Evolutionary conservation across 1,139 yeast genomes (phyloP), one percentile per base, ranked within the genome.

Genomic region (Kodamaea derodonti): DNA sequence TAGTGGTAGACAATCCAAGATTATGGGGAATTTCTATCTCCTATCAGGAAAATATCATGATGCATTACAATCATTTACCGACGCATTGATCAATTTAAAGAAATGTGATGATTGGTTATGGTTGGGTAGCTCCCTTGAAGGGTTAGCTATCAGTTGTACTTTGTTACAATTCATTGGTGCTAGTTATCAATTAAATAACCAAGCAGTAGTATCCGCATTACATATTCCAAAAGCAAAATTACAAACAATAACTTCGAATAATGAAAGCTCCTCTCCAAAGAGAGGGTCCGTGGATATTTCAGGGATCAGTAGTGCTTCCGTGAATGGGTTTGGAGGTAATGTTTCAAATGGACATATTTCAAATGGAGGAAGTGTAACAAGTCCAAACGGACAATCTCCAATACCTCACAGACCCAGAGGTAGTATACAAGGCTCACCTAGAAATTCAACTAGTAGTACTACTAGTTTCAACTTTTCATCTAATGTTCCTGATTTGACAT

Each of bases 71-170:
- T 76, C 79, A 39, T 84, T 88, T 45, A 72, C 80, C 10, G 96
- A 88, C 27, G 80, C 97, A 0, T 71, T 84, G 2, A 51, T 66
- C 2, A 63, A 72, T 24, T 60, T 88, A 36, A 77, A 77, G 40
- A 69, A 76, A 23, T 68, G 81, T 2, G 80, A 80, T 33, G 98
- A 92, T 55, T 75, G 75, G 49, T 62, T 92, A 14, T 92, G 98
- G 98, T 68, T 86, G 18, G 97, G 83, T 0, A 82, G 92, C 29
- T 80, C 96, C 0, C 54, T 90, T 14, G 97, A 88, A 48, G 88
- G 94, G 0, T 62, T 88, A 9, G 84, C 84, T 0, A 76, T 85
- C 1, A 74, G 86, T 43, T 57, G 84, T 27, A 59, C 84, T 7
- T 57, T 88, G 34, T 62, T 86, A 29, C 70, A 81, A 11, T 79